A percentile compares a stretch with the other conserved stretches of the same genome.
Conservation (phyloP, 768 basidiomycete genomes). For the Collybiopsis confluens region DNA sequence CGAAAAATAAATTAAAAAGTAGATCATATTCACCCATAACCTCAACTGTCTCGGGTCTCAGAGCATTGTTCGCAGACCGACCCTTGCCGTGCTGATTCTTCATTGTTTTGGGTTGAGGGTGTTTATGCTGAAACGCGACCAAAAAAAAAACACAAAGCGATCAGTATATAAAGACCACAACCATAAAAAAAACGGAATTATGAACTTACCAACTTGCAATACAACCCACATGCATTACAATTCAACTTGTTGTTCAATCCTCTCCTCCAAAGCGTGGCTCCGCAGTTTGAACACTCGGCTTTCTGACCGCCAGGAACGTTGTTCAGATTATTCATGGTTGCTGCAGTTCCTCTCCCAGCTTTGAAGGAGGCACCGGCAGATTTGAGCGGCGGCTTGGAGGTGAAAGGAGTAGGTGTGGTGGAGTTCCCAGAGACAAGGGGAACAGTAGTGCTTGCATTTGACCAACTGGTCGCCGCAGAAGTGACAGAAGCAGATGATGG, state of each 20-base stretch:
- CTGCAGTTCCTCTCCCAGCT: too few relatives aligned
- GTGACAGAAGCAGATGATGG: too few relatives aligned
- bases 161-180: not conserved
- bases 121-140: too few relatives aligned
- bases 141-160: not conserved
- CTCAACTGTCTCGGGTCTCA: slow-evolving; percentile 68
- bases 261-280: slow-evolving; percentile 84
- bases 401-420: not conserved
- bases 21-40: slow-evolving; percentile 73
- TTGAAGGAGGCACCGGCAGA: too few relatives aligned
- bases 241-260: slow-evolving; percentile 87
- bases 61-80: slow-evolving; percentile 50
- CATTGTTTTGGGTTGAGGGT: slow-evolving; percentile 86
- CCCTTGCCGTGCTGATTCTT: slow-evolving; percentile 72
- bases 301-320: slow-evolving; percentile 44
- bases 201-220: slow-evolving; percentile 72
- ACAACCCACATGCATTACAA: slow-evolving; percentile 85
- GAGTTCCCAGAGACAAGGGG: not conserved
- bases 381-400: too few relatives aligned
- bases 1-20: slow-evolving; percentile 23
- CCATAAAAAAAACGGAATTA: too few relatives aligned
- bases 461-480: too few relatives aligned
- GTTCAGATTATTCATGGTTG: too few relatives aligned
- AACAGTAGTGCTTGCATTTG: not conserved
- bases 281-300: slow-evolving; percentile 85